Evolutionary conservation across 306 rosid genomes (phyloP), one percentile per base, ranked within the genome.

Genomic region (Lathyrus oleraceus): DNA sequence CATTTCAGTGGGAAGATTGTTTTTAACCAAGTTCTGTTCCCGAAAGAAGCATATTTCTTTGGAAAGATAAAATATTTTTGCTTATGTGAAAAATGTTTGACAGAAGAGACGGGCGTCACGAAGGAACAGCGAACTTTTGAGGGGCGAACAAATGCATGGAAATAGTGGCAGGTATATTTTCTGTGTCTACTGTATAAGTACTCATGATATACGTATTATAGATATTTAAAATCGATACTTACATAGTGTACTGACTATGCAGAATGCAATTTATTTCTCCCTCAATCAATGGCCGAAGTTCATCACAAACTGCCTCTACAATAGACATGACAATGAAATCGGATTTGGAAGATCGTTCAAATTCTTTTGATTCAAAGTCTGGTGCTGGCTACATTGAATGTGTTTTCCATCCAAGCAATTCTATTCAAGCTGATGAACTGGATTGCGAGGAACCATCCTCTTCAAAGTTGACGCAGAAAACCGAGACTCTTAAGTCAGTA

Each of bases 61-160:
- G 38, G 58, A 59, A 78, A 47, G 11, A 4, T 58, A 59, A 71
- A 39, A 28, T 54, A 44, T 71, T 80, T 61, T 62, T 66, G 35
- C 74, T 79, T 72, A 63, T 16, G 40, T 9, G 61, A 71, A 81
- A 68, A 69, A 66, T 71, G 49, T 76, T 87, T 84, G 61, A 72
- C 92, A 94, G 99, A 94, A 90, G 85, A 94, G 81, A 79, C 81
- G 87, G 71, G 83, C 90, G 28, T 79, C 84, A 17, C 81, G 81
- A 27, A 84, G 78, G 79, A 78, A 77, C 68, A 86, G 84, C 78
- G 87, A 83, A 71, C 47, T 83, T 70, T 76, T 73, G 65, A 76
- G 71, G 59, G 77, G 88, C 75, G 85, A 83, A 66, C 90, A 88
- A 56, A 54, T 79, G 72, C 84, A 87, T 65, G 65, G 65, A 78